phyloP scores from a whole-genome alignment of 2,329 filamentous ascomycete species.

The Fusarium sp. region DNA sequence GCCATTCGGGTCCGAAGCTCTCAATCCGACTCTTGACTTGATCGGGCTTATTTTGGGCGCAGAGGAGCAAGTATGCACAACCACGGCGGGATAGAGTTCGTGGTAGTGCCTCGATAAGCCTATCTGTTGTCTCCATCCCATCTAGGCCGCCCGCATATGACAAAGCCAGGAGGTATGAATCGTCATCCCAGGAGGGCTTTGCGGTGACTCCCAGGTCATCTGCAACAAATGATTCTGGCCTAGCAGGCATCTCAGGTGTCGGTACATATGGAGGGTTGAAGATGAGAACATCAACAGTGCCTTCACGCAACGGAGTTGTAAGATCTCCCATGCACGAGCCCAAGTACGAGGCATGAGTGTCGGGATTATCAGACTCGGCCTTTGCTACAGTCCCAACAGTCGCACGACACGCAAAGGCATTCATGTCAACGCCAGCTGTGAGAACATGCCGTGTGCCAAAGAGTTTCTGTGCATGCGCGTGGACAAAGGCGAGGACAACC shows the following conservation, averaged over 20 bases:
- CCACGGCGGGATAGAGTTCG: constrained; percentile 72
- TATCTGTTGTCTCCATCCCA: constrained; percentile 93
- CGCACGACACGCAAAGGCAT: constrained; percentile 82
- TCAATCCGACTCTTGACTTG: constrained; percentile 73
- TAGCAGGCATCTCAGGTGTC: constrained; percentile 75
- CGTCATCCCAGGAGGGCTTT: constrained; percentile 73
- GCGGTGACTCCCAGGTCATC: constrained; percentile 43
- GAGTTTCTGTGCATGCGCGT: constrained; percentile 77
- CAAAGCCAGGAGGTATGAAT: constrained; percentile 84
- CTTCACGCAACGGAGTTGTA: constrained; percentile 65
- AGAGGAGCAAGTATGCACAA: constrained; percentile 89
- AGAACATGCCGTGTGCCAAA: constrained; percentile 78
- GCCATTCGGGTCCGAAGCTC: constrained; percentile 69
- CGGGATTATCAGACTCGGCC: constrained; percentile 51
- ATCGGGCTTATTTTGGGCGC: constrained; percentile 88
- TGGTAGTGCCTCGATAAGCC: constrained; percentile 77
- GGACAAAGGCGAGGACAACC: constrained; percentile 89
- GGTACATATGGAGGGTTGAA: constrained; percentile 99
- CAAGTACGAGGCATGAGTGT: constrained; percentile 65
- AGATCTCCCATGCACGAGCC: constrained; percentile 79
- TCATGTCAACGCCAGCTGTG: constrained; percentile 84
- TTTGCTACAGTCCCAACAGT: constrained; percentile 75
- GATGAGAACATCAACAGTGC: constrained; percentile 80
- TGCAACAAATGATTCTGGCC: constrained; percentile 50
- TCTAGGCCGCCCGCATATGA: constrained; percentile 90